Base-by-base conservation (phyloP, 345 rosid genomes). In the Ceriops zippeliana region DNA sequence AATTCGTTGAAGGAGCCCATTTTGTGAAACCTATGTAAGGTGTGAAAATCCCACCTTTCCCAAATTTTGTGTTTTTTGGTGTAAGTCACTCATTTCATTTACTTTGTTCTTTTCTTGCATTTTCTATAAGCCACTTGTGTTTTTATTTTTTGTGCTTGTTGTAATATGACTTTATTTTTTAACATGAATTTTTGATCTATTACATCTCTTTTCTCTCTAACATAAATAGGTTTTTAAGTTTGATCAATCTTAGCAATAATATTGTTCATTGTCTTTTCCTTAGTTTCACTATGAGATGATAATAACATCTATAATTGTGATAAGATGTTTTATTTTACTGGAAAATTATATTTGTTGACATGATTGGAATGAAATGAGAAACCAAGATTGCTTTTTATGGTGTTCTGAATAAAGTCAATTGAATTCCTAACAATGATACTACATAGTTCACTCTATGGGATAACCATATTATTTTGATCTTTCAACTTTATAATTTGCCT, bases 11-110 rank as follows among this genome's bases (percentile, higher is more conserved):
- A 77, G 57, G 58, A 67, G 34, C 31, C 34, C 21, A 57, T 67
- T 67, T 72, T 76, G 54, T 73, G 89, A 37, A 84, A 89, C 52
- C 76, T 93, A 67, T 85, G 90, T 80, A 76, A 93, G 97, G 98
- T 90, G 42, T 79, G 61, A 61, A 16, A 17, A n/a, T 69, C 58
- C 71, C 65, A 67, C 58, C 49, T 10, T 27, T 5, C 62, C 61
- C n/a, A 24, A 58, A 30, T 47, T 72, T 9, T 10, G n/a, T 37
- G 20, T 16, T 70, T 32, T 73, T 24, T 42, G 54, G 21, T 38
- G 51, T 21, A 32, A 37, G 4, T 16, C 2, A 46, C 22, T 19
- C 22, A 16, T 53, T 24, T 42, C 17, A 1, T 5, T 34, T n/a
- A 4, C 22, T 30, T 52, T 1, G 20, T 66, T 52, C 19, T 6